Percentiles rank a stretch among this genome's conserved stretches.
Evolutionary conservation across 2,329 filamentous ascomycete species (phyloP).

Genomic region (Ascomycota sp.): DNA sequence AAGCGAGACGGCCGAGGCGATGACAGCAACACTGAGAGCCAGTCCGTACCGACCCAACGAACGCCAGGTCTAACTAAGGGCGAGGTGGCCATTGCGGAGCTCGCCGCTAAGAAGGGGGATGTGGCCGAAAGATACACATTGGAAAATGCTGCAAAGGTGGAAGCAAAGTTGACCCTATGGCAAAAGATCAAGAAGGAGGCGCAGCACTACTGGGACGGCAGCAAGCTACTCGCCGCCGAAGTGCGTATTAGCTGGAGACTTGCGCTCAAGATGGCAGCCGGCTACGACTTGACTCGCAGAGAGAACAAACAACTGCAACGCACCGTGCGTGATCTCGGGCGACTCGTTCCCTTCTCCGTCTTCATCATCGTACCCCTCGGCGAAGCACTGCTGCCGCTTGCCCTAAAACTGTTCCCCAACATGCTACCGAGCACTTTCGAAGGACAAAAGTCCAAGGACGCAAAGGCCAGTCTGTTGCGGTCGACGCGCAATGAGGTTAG

Average conservation of each 20-base stretch:
- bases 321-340: conserved; percentile 82
- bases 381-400: conserved; percentile 77
- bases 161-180: conserved; percentile 71
- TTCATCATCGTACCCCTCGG: conserved; percentile 95
- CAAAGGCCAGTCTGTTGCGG: conserved; percentile 63
- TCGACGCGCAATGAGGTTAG: conserved; percentile 87
- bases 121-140: conserved; percentile 37
- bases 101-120: conserved; percentile 43
- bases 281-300: conserved; percentile 86
- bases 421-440: conserved; percentile 95
- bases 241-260: conserved; percentile 81
- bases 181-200: conserved; percentile 91
- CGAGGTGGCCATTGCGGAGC: conserved; percentile 32
- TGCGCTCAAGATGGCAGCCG: conserved; percentile 91
- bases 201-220: conserved; percentile 95
- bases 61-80: conserved; percentile 15
- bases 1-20: conserved; percentile 10
- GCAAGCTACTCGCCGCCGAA: conserved; percentile 80
- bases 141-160: conserved; percentile 38
- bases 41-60: background rate
- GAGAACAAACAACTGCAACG: conserved; percentile 84
- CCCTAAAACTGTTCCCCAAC: conserved; percentile 89
- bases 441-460: conserved; percentile 72
- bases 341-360: conserved; percentile 85
- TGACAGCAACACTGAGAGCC: too few species aligned